Evolutionary conservation across 164 flowering plant species (phyloP).

Genomic region (Brasenia schreberi): DNA sequence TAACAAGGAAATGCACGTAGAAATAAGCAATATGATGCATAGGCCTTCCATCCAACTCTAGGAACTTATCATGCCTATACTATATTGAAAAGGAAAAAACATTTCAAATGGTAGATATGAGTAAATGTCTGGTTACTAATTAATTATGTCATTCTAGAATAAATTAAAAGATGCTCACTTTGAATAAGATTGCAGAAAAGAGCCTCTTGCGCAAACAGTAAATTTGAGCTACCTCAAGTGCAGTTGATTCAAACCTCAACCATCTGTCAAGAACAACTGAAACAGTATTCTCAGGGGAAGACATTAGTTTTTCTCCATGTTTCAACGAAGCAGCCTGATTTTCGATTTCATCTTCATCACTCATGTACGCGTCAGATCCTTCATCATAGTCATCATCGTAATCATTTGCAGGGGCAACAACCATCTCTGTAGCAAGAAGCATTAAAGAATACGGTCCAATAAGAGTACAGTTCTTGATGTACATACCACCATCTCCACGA

Average conservation of each 20-base stretch:
- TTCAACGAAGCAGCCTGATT: constrained; percentile 12
- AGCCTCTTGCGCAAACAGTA: constrained; percentile 86
- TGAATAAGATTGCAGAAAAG: constrained; percentile 61
- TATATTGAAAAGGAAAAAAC: too few relatives aligned
- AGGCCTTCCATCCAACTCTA: too few relatives aligned
- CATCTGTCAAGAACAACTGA: constrained; percentile 69
- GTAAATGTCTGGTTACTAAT: too few relatives aligned
- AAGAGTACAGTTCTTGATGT: constrained; percentile 49
- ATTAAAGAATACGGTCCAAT: constrained; percentile 71
- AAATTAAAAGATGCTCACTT: constrained; percentile 24
- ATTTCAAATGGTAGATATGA: too few relatives aligned
- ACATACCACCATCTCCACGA: constrained; percentile 62
- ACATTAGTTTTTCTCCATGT: constrained; percentile 41
- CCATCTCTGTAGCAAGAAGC: constrained; percentile 70
- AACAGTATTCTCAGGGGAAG: constrained; percentile 66
- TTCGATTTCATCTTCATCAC: constrained; percentile 30
- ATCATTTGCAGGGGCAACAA: constrained; percentile 48
- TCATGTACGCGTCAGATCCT: constrained; percentile 13
- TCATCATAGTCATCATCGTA: constrained; percentile 27
- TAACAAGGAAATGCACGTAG: too few relatives aligned
- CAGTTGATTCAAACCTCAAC: constrained; percentile 60
- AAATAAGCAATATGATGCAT: too few relatives aligned
- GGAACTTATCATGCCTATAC: too few relatives aligned
- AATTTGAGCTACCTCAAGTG: constrained; percentile 80
- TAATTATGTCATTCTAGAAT: not conserved